Percentiles rank a stretch among this genome's conserved stretches.
phyloP scores from a whole-genome alignment of 2,329 filamentous ascomycete species.

The Aureobasidium musti region DNA sequence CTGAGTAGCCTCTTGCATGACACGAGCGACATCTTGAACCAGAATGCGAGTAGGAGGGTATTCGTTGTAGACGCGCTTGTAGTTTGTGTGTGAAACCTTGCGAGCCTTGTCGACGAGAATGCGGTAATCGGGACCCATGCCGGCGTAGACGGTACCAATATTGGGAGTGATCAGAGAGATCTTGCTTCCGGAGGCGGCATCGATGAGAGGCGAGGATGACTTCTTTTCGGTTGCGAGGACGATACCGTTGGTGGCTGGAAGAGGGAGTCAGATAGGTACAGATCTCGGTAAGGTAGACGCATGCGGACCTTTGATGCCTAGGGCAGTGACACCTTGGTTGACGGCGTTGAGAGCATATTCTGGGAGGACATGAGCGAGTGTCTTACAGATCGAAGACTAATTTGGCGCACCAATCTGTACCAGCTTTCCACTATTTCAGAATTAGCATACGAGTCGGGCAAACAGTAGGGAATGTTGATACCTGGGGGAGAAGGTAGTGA shows the following conservation, averaged over 20 bases:
- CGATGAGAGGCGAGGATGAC: conserved; percentile 94
- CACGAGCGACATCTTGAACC: conserved; percentile 94
- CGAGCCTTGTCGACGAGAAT: conserved; percentile 96
- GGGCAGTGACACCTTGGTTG: conserved; percentile 97
- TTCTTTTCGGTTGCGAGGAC: conserved; percentile 99
- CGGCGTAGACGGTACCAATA: conserved; percentile 99
- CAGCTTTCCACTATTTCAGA: conserved; percentile 78
- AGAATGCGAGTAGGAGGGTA: conserved; percentile 99
- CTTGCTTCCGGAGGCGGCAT: conserved; percentile 92
- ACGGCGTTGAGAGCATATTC: conserved; percentile 99
- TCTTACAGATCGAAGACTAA: not conserved
- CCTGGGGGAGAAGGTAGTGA: conserved; percentile 99
- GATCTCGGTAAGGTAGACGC: conserved; percentile 14
- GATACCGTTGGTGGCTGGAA: conserved; percentile 90
- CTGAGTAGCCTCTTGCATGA: conserved; percentile 99
- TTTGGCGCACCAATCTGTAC: conserved; percentile 83
- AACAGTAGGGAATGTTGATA: conserved; percentile 51
- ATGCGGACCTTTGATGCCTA: conserved; percentile 89
- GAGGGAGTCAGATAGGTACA: not conserved
- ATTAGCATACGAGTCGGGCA: conserved; percentile 48
- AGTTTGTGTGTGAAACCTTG: conserved; percentile 96
- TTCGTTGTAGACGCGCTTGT: conserved; percentile 99
- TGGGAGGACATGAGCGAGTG: conserved; percentile 46
- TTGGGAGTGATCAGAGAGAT: conserved; percentile 97
- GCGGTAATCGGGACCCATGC: conserved; percentile 98